Evolutionary conservation across 768 basidiomycete species (phyloP), one percentile per base, ranked within the genome.

Genomic region (Macrolepiota albuminosa): DNA sequence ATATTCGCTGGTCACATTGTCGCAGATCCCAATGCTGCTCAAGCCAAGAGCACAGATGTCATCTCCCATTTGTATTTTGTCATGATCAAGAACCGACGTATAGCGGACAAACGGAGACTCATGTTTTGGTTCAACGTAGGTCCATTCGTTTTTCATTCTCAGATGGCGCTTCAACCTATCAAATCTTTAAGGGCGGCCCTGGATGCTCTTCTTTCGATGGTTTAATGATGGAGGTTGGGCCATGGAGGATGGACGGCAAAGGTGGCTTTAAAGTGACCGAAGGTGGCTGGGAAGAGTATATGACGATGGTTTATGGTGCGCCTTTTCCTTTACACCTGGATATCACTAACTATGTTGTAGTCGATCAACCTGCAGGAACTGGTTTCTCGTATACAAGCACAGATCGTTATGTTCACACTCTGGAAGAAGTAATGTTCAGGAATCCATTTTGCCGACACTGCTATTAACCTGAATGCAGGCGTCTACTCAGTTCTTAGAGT

Each of bases 131-230:
- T 98, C 69, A 98, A 98, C 73, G 95, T 93, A 68, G 68, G 87
- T 72, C n/a, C n/a, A 33, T 18, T n/a, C 53, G 39, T 33, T 14
- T 49, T 10, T 9, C 31, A 39, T n/a, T 42, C 42, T 13, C 6
- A 26, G 18, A 26, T 48, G 18, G 52, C 13, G 34, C 26, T 16
- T 59, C 43, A 46, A 58, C 37, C 31, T 52, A 21, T 62, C 51
- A 26, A 45, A 48, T 11, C 31, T 62, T 62, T 18, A 66, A 95
- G 93, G 95, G 94, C 21, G 96, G 96, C 1, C 96, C 96, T 21
- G 97, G 97, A 33, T 98, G 97, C 72, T 97, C 95, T 0, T 94
- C 92, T 1, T 98, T 98, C 69, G 96, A 98, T 67, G 96, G 96
- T 2, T 81, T 95, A 18, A 89, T 98, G 88, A 95, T 98, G 93